Conservation (phyloP, 805 yeast genomes). For the Candida succiphila region DNA sequence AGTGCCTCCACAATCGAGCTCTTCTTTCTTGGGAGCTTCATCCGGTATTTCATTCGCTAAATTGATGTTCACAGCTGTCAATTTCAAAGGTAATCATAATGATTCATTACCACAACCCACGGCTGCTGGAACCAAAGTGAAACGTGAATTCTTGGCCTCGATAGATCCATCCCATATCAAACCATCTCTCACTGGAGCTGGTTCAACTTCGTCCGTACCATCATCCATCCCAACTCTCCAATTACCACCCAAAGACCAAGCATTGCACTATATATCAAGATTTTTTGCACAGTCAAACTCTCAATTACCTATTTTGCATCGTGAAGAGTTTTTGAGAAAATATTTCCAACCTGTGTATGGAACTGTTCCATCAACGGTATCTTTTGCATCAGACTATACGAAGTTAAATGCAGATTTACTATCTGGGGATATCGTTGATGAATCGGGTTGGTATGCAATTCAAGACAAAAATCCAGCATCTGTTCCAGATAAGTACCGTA, state of each 20-base stretch:
- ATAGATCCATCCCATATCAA: slow-evolving; percentile 3
- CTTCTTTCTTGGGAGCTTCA: slow-evolving; percentile 37
- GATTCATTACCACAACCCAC: not conserved
- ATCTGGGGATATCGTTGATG: slow-evolving; percentile 16
- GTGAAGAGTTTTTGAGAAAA: slow-evolving; percentile 59
- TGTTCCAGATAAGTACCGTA: slow-evolving; percentile 39
- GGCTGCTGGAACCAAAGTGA: not conserved
- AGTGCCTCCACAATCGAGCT: slow-evolving; percentile 11
- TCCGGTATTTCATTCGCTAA: slow-evolving; percentile 68
- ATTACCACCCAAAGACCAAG: slow-evolving; percentile 63
- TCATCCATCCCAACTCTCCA: no score
- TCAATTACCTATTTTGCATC: slow-evolving; percentile 75
- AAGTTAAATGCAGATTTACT: slow-evolving; percentile 27
- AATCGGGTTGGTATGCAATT: slow-evolving; percentile 35
- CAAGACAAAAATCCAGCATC: slow-evolving; percentile 20
- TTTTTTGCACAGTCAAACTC: slow-evolving; percentile 76
- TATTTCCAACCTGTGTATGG: slow-evolving; percentile 82
- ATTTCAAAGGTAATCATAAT: slow-evolving; percentile 27
- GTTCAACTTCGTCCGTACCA: slow-evolving; percentile 24
- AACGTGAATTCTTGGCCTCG: not conserved
- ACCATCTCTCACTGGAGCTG: slow-evolving; percentile 1
- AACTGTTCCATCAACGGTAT: slow-evolving; percentile 35
- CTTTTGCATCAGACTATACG: slow-evolving; percentile 52
- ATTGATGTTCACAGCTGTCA: slow-evolving; percentile 69
- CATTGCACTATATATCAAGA: slow-evolving; percentile 51